These are phyloP conservation scores for Dalbergia cochinchinensis DNA, from an alignment of 306 rosid species.

Conservation along the genomic window DNA sequence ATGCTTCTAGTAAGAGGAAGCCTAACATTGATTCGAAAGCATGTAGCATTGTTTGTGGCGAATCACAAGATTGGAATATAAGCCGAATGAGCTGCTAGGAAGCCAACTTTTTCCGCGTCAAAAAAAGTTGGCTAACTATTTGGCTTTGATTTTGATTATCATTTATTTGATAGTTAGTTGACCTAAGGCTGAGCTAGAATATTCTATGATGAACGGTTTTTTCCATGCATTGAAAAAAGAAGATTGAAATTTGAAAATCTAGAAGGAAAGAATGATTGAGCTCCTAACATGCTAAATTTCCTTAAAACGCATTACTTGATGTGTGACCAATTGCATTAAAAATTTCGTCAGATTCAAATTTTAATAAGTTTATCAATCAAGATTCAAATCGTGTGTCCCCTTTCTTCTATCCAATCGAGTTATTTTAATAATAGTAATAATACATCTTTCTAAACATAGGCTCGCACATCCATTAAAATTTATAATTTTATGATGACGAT, in stretches of 20 bases:
- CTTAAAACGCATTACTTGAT: not conserved
- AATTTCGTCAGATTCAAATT: not conserved
- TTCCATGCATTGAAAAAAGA: not conserved
- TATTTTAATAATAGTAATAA: too few relatives aligned
- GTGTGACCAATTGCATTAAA: not conserved
- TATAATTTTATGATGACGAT: too few relatives aligned
- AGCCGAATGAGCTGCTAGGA: constrained; percentile 4
- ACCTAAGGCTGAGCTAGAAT: constrained; percentile 14
- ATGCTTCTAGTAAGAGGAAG: constrained; percentile 13
- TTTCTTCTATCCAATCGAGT: not conserved
- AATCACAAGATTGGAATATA: constrained; percentile 7
- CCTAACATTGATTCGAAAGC: not conserved
- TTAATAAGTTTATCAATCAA: not conserved
- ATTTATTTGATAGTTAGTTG: constrained; percentile 16
- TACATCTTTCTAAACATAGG: too few relatives aligned
- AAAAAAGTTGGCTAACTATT: constrained; percentile 12
- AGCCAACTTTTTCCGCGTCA: constrained; percentile 12
- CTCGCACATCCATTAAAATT: too few relatives aligned
- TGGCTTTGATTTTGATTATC: constrained; percentile 13
- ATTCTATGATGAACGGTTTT: not conserved
- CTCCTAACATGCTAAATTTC: not conserved
- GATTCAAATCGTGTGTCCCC: not conserved
- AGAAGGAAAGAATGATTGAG: constrained; percentile 26
- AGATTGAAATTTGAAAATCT: not conserved
- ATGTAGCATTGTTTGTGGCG: constrained; percentile 20